Base-by-base conservation (phyloP, 2,329 filamentous ascomycete genomes). In the Botrytis cinerea region DNA sequence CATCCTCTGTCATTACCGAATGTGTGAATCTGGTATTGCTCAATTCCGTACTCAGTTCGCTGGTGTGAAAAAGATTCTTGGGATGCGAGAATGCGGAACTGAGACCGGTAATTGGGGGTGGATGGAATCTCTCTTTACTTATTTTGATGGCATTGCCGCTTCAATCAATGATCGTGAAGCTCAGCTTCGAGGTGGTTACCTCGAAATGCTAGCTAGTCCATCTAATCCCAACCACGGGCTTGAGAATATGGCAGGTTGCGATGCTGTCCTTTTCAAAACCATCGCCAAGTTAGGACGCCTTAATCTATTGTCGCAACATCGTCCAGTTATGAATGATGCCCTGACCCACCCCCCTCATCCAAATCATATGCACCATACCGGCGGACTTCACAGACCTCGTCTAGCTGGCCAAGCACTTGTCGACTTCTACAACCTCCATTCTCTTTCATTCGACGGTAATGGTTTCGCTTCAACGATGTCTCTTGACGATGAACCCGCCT, bases 1-100 rank as follows among this genome's bases (percentile, higher is more conserved):
- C 57, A 88, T 98, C 14, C 86, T 98, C 5, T 97, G 94, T 81
- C 90, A 98, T 75, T 97, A 97, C 81, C 93, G 97, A 77, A 94
- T 97, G 84, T 96, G 94, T 75, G 95, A 98, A 82, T 96, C 93
- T 1, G 95, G 95, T 4, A 91, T 98, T 77, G 94, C 93, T 32
- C 95, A 95, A 79, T 98, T 98, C 83, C 93, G 94, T 77, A 96
- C 93, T 0, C 95, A 98, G 81, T 94, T 98, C 79, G 94, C 94
- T 0, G 95, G 95, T 0, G 94, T 98, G 57, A 95, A 94, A 83
- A 97, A 97, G 84, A 90, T 98, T 46, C 87, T 98, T 18, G 89
- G 91, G 6, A 89, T 97, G 84, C 88, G 94, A 74, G 88, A 92
- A 76, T 85, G 89, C 80, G 83, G 87, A 81, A 79, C 90, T 79